These are phyloP conservation scores for Babesia bigemina DNA, from an alignment of 169 alveolate species.

Conservation along the genomic window DNA sequence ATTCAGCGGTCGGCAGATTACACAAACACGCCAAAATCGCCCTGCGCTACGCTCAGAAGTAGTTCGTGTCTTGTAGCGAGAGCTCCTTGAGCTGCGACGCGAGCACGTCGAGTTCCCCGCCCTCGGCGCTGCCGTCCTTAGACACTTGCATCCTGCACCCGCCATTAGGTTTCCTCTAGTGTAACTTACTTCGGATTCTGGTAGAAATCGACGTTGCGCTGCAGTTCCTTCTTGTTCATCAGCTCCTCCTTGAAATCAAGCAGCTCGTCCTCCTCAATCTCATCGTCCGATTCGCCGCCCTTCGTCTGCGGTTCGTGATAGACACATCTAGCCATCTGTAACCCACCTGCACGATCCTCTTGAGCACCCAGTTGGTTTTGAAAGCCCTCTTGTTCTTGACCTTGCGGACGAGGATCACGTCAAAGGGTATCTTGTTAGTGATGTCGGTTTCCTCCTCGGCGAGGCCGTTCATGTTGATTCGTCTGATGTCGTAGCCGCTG, in stretches of 20 bases:
- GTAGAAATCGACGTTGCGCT: slow-evolving; percentile 57
- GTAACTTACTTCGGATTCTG: slow-evolving; percentile 65
- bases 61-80: slow-evolving; percentile 45
- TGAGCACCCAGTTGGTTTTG: slow-evolving; percentile 66
- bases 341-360: slow-evolving; percentile 50
- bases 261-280: slow-evolving; percentile 65
- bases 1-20: too few species aligned
- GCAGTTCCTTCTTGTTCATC: slow-evolving; percentile 57
- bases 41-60: slow-evolving; percentile 21
- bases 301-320: slow-evolving; percentile 6
- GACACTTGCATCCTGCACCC: slow-evolving; percentile 13
- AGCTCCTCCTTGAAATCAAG: slow-evolving; percentile 69
- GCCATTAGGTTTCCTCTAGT: not conserved
- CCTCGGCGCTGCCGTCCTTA: slow-evolving; percentile 28
- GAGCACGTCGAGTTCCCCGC: slow-evolving; percentile 36
- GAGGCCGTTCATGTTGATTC: slow-evolving; percentile 63
- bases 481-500: slow-evolving; percentile 62
- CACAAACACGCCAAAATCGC: too few species aligned
- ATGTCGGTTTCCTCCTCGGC: slow-evolving; percentile 66
- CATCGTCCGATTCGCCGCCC: slow-evolving; percentile 49
- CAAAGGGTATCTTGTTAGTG: slow-evolving; percentile 55
- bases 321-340: not conserved
- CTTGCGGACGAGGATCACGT: slow-evolving; percentile 62
- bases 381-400: slow-evolving; percentile 35
- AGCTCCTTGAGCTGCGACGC: slow-evolving; percentile 58